phyloP scores from a whole-genome alignment of 2,329 filamentous ascomycete genomes.

The Trichophyton benhamiae region DNA sequence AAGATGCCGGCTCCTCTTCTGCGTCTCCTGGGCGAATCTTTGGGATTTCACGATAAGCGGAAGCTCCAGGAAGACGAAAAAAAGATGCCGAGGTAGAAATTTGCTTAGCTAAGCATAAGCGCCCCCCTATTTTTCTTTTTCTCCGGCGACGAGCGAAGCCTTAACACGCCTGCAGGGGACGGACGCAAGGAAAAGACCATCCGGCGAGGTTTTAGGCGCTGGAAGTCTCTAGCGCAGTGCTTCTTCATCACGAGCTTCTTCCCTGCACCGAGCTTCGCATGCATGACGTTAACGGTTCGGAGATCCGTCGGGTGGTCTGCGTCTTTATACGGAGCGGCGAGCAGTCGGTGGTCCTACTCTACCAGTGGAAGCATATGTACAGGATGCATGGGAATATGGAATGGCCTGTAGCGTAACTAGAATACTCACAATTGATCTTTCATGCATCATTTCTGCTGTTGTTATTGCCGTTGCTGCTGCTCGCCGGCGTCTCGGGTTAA shows the following conservation, averaged over 20 bases:
- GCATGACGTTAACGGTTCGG: neutral
- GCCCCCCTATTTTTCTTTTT: neutral
- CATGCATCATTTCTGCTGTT: neutral
- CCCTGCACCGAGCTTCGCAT: neutral
- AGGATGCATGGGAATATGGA: too few relatives aligned
- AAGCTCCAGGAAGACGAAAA: neutral
- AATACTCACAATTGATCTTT: neutral
- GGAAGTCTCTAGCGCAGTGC: neutral
- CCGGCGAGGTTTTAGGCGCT: neutral
- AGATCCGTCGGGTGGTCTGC: too few relatives aligned
- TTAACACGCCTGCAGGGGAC: too few relatives aligned
- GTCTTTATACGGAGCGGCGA: too few relatives aligned
- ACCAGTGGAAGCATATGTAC: too few relatives aligned
- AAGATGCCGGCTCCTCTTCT: neutral
- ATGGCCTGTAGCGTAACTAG: too few relatives aligned
- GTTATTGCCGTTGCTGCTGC: neutral
- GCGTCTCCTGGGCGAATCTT: neutral
- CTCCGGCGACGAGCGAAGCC: neutral
- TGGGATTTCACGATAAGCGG: neutral
- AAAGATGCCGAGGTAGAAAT: constrained; percentile 2
- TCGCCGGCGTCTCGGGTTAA: neutral
- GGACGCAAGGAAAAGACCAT: neutral
- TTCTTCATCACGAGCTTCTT: neutral
- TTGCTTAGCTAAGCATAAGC: neutral
- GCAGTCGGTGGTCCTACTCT: too few relatives aligned